Evolutionary conservation across 805 yeast species (phyloP).

Genomic region (Saccharomyces paradoxus): DNA sequence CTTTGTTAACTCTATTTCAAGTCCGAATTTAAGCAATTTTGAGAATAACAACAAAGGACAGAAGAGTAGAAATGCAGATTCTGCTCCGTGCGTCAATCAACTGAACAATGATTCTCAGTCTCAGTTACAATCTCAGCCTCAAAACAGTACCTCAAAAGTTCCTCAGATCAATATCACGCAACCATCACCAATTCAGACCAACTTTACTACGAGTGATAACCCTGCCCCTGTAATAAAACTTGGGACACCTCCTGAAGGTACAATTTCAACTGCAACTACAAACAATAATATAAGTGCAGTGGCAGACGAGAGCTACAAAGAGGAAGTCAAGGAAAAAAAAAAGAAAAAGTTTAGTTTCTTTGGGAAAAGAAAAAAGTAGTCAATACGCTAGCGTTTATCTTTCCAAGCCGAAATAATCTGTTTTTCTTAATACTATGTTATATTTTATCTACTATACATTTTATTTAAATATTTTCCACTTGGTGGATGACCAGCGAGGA

Average conservation of each 20-base stretch:
- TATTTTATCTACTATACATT: background rate
- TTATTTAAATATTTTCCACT: background rate
- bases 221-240: background rate
- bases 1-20: background rate
- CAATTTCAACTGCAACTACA: background rate
- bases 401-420: background rate
- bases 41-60: background rate
- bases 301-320: slow-evolving; percentile 1
- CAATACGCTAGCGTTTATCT: background rate
- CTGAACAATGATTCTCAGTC: background rate
- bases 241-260: background rate
- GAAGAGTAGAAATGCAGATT: background rate
- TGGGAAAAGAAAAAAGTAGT: slow-evolving; percentile 17
- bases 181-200: background rate
- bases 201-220: background rate
- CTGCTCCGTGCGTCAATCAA: background rate
- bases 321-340: slow-evolving; percentile 17
- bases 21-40: background rate
- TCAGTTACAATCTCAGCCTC: background rate
- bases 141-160: background rate
- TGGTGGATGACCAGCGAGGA: background rate
- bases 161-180: background rate
- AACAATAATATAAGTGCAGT: background rate
- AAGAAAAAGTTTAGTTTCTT: slow-evolving; percentile 25
- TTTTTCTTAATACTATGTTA: background rate